phyloP scores from a whole-genome alignment of 108 stramenopile species.

The Skeletonema menzelii region DNA sequence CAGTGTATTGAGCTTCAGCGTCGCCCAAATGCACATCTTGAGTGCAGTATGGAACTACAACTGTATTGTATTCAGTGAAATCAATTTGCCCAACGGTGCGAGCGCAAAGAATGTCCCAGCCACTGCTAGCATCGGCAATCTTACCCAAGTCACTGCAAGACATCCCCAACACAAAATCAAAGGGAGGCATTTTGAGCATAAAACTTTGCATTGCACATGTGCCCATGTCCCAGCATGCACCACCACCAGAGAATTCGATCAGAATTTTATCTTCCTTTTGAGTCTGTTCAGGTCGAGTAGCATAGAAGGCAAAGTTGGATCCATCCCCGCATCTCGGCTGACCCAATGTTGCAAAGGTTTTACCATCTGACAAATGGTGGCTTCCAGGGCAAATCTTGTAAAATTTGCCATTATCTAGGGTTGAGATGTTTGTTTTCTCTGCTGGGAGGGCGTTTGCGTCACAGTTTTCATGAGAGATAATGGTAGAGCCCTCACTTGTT shows the following conservation, averaged over 20 bases:
- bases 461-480: constrained; percentile 12
- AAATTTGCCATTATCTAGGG: constrained; percentile 34
- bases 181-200: constrained; percentile 35
- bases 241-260: constrained; percentile 61
- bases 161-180: constrained; percentile 32
- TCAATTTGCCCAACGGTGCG: constrained; percentile 29
- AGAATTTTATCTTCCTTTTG: constrained; percentile 40
- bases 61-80: constrained; percentile 48
- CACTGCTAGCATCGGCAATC: background rate
- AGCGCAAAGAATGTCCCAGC: constrained; percentile 42
- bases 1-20: constrained; percentile 2
- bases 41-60: constrained; percentile 57
- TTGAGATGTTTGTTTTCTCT: constrained; percentile 23
- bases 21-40: constrained; percentile 59
- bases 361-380: background rate
- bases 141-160: constrained; percentile 26
- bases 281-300: constrained; percentile 41
- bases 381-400: constrained; percentile 46
- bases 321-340: constrained; percentile 63
- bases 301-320: constrained; percentile 51
- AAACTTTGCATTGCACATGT: constrained; percentile 42
- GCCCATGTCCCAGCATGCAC: constrained; percentile 59
- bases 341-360: constrained; percentile 13
- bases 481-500: background rate
- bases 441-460: constrained; percentile 20